Base-by-base conservation (phyloP, 1,139 yeast species). In the Pichiaceae sp. region DNA sequence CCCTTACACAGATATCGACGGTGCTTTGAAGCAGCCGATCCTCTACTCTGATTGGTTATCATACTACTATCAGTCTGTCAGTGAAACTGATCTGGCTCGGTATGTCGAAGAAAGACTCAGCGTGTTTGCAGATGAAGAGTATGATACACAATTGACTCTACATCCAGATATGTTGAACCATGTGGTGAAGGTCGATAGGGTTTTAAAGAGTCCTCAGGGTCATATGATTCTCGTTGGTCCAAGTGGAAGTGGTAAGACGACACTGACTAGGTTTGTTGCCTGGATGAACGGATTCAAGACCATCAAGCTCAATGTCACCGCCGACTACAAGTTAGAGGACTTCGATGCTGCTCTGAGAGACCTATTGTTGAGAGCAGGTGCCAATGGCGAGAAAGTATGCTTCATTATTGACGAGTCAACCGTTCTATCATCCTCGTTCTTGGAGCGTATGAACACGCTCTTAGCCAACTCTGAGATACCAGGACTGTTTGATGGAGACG, bases 391-490 rank as follows among this genome's bases (percentile, higher is more conserved):
- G 45, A 72, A 68, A 40, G 57, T 78, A 0, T 84, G 95, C 48
- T 75, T 86, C 39, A 63, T 89, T 16, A 68, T 91, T 18, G 95
- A 87, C 50, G 96, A 91, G 49, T 75, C 94, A 0, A 75, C 80
- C 33, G 74, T 87, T 38, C 54, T 79, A 35, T 93, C 84, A 34
- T 68, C 95, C 0, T 68, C 94, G 0, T 89, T 89, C 51, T 61
- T 91, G 25, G 98, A 91, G 57, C 66, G 95, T 42, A 86, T 91
- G 94, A 91, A 91, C 50, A 85, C 95, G 0, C 62, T 91, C 21
- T 64, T 91, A 27, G 96, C 97, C 0, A 91, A 89, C 55, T 85
- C 96, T 0, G 96, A 89, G 48, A 72, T 87, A 18, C 96, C 96
- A 1, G 96, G 96, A 2, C 62, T 91, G 17, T 91, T 85, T 56